phyloP scores from a whole-genome alignment of 805 yeast genomes.

The Suhomyces vadensis region DNA sequence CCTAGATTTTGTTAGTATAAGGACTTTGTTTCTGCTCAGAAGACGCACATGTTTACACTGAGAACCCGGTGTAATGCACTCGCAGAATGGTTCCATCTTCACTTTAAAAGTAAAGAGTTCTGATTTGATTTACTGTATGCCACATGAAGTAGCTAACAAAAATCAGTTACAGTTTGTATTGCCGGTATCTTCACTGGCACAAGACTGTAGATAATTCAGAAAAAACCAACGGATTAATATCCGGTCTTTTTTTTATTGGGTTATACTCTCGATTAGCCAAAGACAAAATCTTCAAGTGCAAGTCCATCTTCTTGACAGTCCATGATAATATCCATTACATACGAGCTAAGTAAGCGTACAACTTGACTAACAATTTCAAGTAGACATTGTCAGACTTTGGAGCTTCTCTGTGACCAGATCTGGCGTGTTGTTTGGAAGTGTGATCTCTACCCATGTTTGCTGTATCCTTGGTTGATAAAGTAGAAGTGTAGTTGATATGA shows the following conservation, averaged over 20 bases:
- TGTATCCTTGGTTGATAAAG: conserved; percentile 9
- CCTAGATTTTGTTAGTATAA: conserved; percentile 52
- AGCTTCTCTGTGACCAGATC: conserved; percentile 96
- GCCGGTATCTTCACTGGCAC: conserved; percentile 14
- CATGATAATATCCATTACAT: conserved; percentile 49
- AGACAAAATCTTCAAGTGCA: neutral
- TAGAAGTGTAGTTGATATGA: conserved; percentile 1
- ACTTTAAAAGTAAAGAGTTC: no score
- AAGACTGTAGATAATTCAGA: neutral
- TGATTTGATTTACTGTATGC: neutral
- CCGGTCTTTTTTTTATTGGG: conserved; percentile 5
- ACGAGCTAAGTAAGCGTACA: conserved; percentile 99
- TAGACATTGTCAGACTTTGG: conserved; percentile 99
- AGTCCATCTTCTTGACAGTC: conserved; percentile 9
- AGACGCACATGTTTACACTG: conserved; percentile 31
- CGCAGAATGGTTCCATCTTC: conserved; percentile 23
- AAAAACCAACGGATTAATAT: conserved; percentile 1
- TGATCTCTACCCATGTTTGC: conserved; percentile 92
- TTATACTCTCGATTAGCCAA: conserved; percentile 4
- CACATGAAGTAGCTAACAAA: neutral
- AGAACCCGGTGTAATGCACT: conserved; percentile 21
- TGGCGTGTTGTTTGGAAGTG: conserved; percentile 92
- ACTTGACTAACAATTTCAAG: conserved; percentile 96
- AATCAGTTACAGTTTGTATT: conserved; percentile 1
- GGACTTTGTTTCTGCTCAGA: conserved; percentile 44